phyloP scores from a whole-genome alignment of 805 yeast genomes.

The Suhomyces sp. region DNA sequence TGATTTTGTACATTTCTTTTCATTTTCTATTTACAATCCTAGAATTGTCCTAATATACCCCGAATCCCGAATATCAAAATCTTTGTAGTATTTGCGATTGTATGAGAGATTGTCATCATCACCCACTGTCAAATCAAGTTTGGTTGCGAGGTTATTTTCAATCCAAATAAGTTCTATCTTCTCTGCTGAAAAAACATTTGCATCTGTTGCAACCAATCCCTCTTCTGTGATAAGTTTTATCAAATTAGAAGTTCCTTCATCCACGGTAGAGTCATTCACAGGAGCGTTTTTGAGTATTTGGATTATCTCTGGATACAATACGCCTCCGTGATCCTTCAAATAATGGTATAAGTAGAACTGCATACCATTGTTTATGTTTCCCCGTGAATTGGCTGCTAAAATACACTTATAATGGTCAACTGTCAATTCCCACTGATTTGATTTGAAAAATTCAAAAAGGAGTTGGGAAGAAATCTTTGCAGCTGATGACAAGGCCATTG shows the following conservation, averaged over 20 bases:
- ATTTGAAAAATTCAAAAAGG: conserved; percentile 22
- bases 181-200: not conserved
- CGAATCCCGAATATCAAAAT: conserved; percentile 26
- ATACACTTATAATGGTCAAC: conserved; percentile 21
- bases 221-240: not conserved
- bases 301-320: conserved; percentile 7
- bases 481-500: conserved; percentile 28
- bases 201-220: not conserved
- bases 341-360: conserved; percentile 25
- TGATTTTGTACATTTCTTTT: conserved; percentile 1
- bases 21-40: not conserved
- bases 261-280: conserved; percentile 7
- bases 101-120: conserved; percentile 7
- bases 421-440: conserved; percentile 8
- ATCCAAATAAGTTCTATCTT: conserved; percentile 17
- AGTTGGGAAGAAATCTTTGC: conserved; percentile 26
- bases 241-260: conserved; percentile 13
- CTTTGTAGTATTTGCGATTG: conserved; percentile 19
- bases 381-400: conserved; percentile 25
- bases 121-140: conserved; percentile 2
- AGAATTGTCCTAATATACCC: conserved; percentile 15
- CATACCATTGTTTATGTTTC: conserved; percentile 22
- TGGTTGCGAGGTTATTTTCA: conserved; percentile 9
- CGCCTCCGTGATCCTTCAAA: conserved; percentile 14
- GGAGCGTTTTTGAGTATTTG: conserved; percentile 17